Evolutionary conservation across 2,329 filamentous ascomycete genomes (phyloP).

Genomic region (Colletotrichum abscissum): DNA sequence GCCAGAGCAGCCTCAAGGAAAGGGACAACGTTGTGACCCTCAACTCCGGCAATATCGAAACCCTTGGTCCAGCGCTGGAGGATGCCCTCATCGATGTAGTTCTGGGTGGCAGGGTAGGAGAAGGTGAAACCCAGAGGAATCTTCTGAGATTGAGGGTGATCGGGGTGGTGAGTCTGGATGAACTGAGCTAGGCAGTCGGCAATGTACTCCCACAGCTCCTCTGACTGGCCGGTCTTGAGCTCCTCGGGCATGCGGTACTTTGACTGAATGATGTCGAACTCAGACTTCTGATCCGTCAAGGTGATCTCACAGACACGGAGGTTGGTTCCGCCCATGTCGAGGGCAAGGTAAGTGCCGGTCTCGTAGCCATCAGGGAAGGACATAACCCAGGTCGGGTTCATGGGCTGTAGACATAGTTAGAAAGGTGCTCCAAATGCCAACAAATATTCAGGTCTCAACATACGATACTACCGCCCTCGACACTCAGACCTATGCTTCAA

Average conservation of each 20-base stretch:
- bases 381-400: slow-evolving; percentile 99
- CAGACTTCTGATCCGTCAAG: slow-evolving; percentile 85
- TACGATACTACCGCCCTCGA: slow-evolving; percentile 93
- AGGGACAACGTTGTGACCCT: slow-evolving; percentile 90
- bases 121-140: slow-evolving; percentile 94
- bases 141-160: slow-evolving; percentile 69
- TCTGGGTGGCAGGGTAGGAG: slow-evolving; percentile 92
- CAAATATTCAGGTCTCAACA: slow-evolving; percentile 50
- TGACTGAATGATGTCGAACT: slow-evolving; percentile 94
- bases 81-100: slow-evolving; percentile 92
- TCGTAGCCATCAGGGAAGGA: slow-evolving; percentile 88
- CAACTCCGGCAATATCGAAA: slow-evolving; percentile 92
- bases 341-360: slow-evolving; percentile 85
- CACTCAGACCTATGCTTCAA: slow-evolving; percentile 72
- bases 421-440: background rate
- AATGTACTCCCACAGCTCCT: slow-evolving; percentile 95
- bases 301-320: slow-evolving; percentile 94
- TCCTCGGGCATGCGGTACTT: slow-evolving; percentile 97
- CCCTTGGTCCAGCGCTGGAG: slow-evolving; percentile 98
- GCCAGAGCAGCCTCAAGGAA: slow-evolving; percentile 84
- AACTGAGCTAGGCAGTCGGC: slow-evolving; percentile 93
- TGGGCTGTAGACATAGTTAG: slow-evolving; percentile 71
- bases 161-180: slow-evolving; percentile 84
- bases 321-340: slow-evolving; percentile 98
- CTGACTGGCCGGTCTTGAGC: slow-evolving; percentile 84